phyloP scores from a whole-genome alignment of 805 yeast species.

The Nakazawaea anatomiae region DNA sequence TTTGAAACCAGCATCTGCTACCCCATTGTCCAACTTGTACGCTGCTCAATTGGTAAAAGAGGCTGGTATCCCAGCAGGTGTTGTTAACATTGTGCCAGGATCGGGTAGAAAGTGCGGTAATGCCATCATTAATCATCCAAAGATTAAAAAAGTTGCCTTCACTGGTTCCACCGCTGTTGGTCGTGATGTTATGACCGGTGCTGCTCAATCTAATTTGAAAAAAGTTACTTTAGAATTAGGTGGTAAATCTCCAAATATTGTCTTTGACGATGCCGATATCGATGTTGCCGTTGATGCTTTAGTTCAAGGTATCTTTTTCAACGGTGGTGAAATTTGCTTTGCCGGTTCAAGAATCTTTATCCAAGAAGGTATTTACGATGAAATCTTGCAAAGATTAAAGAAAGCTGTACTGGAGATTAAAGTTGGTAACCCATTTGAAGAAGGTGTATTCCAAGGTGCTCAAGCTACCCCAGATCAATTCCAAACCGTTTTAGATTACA shows the following conservation, averaged over 20 bases:
- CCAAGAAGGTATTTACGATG: conserved; percentile 67
- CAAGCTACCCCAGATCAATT: conserved; percentile 66
- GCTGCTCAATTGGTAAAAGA: conserved; percentile 55
- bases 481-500: conserved; percentile 60
- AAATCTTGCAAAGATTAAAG: conserved; percentile 52
- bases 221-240: conserved; percentile 78
- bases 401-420: conserved; percentile 52
- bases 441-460: conserved; percentile 66
- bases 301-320: conserved; percentile 64
- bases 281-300: conserved; percentile 42
- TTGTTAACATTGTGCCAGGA: conserved; percentile 67
- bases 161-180: conserved; percentile 79
- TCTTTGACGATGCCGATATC: conserved; percentile 62
- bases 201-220: conserved; percentile 65
- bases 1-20: conserved; percentile 70
- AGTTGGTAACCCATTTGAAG: conserved; percentile 72
- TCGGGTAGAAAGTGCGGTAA: conserved; percentile 69
- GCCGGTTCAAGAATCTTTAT: conserved; percentile 77
- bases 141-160: conserved; percentile 69
- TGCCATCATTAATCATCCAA: conserved; percentile 60
- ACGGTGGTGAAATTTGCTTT: conserved; percentile 79
- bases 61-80: conserved; percentile 74
- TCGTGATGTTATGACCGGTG: conserved; percentile 60
- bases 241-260: conserved; percentile 76
- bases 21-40: conserved; percentile 67